These are phyloP conservation scores for Phaeosphaeria sp. DNA, from an alignment of 2,329 filamentous ascomycete genomes.

Conservation along the genomic window DNA sequence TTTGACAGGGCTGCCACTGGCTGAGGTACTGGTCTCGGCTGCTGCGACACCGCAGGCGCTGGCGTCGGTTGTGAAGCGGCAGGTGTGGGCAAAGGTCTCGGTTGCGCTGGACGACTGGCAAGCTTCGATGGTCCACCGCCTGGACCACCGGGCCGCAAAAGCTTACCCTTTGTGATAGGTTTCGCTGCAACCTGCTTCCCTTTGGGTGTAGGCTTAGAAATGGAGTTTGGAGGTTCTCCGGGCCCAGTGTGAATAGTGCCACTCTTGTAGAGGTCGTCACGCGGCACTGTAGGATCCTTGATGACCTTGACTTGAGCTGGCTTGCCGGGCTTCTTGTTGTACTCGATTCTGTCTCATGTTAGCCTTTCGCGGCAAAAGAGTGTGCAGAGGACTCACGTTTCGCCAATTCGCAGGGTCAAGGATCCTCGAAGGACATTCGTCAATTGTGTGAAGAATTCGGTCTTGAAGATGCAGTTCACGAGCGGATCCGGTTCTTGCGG, in stretches of 20 bases:
- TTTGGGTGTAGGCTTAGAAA: constrained; percentile 84
- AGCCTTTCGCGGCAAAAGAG: constrained; percentile 17
- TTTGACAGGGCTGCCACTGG: constrained; percentile 60
- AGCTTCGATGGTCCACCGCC: constrained; percentile 79
- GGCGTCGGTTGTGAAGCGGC: constrained; percentile 51
- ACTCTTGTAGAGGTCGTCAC: constrained; percentile 91
- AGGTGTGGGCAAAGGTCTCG: constrained; percentile 41
- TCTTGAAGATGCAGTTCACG: constrained; percentile 93
- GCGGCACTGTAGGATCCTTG: constrained; percentile 78
- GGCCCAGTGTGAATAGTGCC: constrained; percentile 84
- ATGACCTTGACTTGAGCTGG: constrained; percentile 85
- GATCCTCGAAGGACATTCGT: constrained; percentile 79
- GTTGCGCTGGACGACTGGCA: constrained; percentile 57
- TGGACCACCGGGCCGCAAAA: constrained; percentile 90
- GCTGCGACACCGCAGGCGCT: constrained; percentile 58
- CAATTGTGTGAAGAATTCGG: constrained; percentile 94
- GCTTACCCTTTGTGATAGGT: constrained; percentile 90
- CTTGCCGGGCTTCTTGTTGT: constrained; percentile 98
- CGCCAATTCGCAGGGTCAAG: constrained; percentile 81
- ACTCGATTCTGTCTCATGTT: constrained; percentile 70
- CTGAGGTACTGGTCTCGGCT: constrained; percentile 61
- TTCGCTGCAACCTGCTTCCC: constrained; percentile 85
- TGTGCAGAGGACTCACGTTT: constrained; percentile 58
- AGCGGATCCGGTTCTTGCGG: constrained; percentile 93
- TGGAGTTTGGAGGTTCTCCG: constrained; percentile 83